Evolutionary conservation across 805 yeast genomes (phyloP), one percentile per base, ranked within the genome.

Genomic region (Helenozyma rhizophorensis): DNA sequence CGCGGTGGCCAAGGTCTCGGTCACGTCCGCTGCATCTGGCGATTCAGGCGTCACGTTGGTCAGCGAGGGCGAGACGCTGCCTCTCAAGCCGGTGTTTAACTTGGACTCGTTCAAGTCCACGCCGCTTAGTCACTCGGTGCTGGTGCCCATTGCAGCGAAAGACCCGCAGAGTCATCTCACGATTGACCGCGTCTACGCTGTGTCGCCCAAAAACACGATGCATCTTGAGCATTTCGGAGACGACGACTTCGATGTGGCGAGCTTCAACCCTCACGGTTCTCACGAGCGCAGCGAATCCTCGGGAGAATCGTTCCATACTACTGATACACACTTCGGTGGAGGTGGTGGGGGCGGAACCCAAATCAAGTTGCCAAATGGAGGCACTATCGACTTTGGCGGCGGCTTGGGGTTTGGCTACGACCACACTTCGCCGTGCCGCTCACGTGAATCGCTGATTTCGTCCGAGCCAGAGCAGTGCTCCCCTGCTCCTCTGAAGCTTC

Each of bases 201-300:
- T 65, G 5, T 62, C 68, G 3, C 71, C 71, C 1, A 61, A 51
- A 29, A 62, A 65, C 36, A 64, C 71, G 0, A 54, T 50, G 32
- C 62, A 65, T 42, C 45, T 60, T 25, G 50, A 58, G 13, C 28
- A 45, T 47, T 15, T 19, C 13, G n/a, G 26, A 16, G 18, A 21
- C 8, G 30, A 28, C 6, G 35, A 23, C 4, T 23, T 22, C 11
- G 9, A 14, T 7, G 9, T 22, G 11, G 7, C n/a, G 11, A 17
- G 13, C 10, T 11, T 14, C 6, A 6, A 3, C 16, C 22, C 26
- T 10, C n/a, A n/a, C n/a, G n/a, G n/a, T n/a, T n/a, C n/a, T n/a
- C n/a, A n/a, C n/a, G n/a, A n/a, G n/a, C 27, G 18, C 6, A 22
- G 6, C 14, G 21, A 14, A 5, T 6, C 14, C 13, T n/a, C n/a